Evolutionary conservation across 1,139 yeast genomes (phyloP), one percentile per base, ranked within the genome.

Genomic region (Saccharomyces hybrid): DNA sequence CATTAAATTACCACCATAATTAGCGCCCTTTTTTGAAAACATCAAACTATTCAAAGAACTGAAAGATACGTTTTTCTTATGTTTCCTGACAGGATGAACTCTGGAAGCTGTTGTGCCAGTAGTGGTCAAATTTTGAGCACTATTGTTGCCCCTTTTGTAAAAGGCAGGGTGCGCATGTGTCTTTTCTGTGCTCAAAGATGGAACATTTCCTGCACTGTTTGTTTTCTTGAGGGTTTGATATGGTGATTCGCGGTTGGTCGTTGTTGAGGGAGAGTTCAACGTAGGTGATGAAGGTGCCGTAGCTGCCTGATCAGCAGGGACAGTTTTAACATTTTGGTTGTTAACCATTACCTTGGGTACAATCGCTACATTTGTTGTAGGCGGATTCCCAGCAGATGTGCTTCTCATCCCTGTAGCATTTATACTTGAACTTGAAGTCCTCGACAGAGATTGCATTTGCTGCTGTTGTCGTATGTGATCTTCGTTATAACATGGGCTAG

Each of bases 31-130:
- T 53, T 67, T 68, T 2, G 71, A 65, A 50, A 68, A 67, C 63
- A 67, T 62, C 38, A 67, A 60, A 56, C 66, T 71, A 53, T 69
- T 77, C 54, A 68, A 58, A 3, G 75, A 71, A 46, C 69, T 65
- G 51, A 69, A 65, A 0, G 73, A 70, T 2, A 68, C 69, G 41
- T 66, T 68, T 52, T 69, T 69, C 50, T 66, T 68, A 52, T 70
- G 73, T 47, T 64, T 68, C 49, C 70, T 59, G 5, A 63, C 56
- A 8, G 66, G 63, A 47, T 64, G 68, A 4, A 62, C 60, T 50
- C 66, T 64, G 13, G 60, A 44, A 6, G 62, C 53, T 7, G 53
- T 51, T 9, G 55, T 27, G 25, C 34, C 46, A 16, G 47, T 51
- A 13, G 61, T 48, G 3, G 55, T 54, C 19, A 67, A 53, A 50